Evolutionary conservation across 2,329 filamentous ascomycete genomes (phyloP), one percentile per base, ranked within the genome.

Genomic region (Colletotrichum filicis): DNA sequence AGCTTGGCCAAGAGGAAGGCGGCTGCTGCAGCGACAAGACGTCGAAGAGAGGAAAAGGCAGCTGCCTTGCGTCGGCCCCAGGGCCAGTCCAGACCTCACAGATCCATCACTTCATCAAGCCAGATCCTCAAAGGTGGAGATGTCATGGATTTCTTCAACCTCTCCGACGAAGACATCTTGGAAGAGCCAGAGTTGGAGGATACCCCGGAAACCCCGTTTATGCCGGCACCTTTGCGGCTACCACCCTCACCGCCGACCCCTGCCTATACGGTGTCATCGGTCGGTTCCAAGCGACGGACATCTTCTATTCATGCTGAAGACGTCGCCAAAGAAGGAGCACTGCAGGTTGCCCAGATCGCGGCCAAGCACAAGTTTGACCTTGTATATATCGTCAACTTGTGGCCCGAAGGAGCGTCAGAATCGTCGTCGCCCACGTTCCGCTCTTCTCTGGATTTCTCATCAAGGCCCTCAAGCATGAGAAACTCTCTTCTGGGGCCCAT

Each of bases 381-480:
- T 28, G 83, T 91, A 14, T 91, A 91, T 75, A 85, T 91, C 35
- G 86, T 90, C 74, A 90, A 88, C 74, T 80, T 91, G 16, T 90
- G 89, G 89, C 88, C 89, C 4, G 83, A 78, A 49, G 42, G 58
- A 74, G 68, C 64, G 22, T 58, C 68, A 8, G 68, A 73, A 32
- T 57, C 37, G n/a, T 66, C 69, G 26, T 37, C 75, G 1, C 67
- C 74, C 65, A 73, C 74, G 46, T 72, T 76, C 72, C 67, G 66
- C 37, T 68, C 74, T 37, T 77, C 77, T 7, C 66, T 68, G 56
- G 56, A 67, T 62, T 26, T 65, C 49, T 74, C 28, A 37, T 75
- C 52, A 52, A 71, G 46, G 75, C 78, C 58, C 75, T 73, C 62
- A 66, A 75, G 68, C 74, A 64, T 57, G 58, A 63, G 60, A 37